These are phyloP conservation scores for Arabis alpina DNA, from an alignment of 345 rosid genomes.

Conservation along the genomic window DNA sequence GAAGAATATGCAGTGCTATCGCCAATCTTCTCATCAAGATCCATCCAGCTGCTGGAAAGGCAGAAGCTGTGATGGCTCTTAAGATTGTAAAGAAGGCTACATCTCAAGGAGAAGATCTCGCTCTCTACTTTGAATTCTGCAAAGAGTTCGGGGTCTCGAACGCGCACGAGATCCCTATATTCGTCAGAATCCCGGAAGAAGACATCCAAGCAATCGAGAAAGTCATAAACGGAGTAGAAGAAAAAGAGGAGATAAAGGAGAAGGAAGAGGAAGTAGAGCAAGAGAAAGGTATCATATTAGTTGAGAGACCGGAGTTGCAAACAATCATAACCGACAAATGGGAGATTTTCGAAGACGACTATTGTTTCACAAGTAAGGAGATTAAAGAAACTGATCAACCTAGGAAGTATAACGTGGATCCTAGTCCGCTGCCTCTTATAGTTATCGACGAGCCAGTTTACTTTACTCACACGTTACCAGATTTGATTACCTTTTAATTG, in stretches of 20 bases:
- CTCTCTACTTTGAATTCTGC: slow-evolving; percentile 61
- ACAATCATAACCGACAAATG: slow-evolving; percentile 46
- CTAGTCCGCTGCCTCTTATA: slow-evolving; percentile 39
- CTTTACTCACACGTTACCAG: slow-evolving; percentile 43
- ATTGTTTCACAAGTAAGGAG: slow-evolving; percentile 24
- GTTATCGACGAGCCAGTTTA: slow-evolving; percentile 41
- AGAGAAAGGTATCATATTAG: slow-evolving; percentile 41
- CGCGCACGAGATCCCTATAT: slow-evolving; percentile 54
- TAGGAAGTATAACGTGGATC: slow-evolving; percentile 22
- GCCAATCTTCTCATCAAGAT: slow-evolving; percentile 52
- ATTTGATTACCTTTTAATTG: slow-evolving; percentile 42
- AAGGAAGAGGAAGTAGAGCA: slow-evolving; percentile 30
- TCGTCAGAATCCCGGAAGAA: slow-evolving; percentile 54
- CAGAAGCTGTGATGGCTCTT: slow-evolving; percentile 62
- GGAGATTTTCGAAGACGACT: slow-evolving; percentile 45
- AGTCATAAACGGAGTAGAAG: slow-evolving; percentile 45
- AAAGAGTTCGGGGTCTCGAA: slow-evolving; percentile 59
- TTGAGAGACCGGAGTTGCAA: slow-evolving; percentile 17
- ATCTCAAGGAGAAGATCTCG: slow-evolving; percentile 59
- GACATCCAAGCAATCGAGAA: slow-evolving; percentile 58
- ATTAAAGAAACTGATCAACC: slow-evolving; percentile 28
- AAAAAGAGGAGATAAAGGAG: slow-evolving; percentile 26
- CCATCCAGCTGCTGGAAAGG: slow-evolving; percentile 44
- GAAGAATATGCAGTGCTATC: slow-evolving; percentile 58
- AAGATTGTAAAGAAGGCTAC: slow-evolving; percentile 58